Evolutionary conservation across 495 filamentous ascomycete species (phyloP), one percentile per base, ranked within the genome.

Genomic region (Terfezia claveryi): DNA sequence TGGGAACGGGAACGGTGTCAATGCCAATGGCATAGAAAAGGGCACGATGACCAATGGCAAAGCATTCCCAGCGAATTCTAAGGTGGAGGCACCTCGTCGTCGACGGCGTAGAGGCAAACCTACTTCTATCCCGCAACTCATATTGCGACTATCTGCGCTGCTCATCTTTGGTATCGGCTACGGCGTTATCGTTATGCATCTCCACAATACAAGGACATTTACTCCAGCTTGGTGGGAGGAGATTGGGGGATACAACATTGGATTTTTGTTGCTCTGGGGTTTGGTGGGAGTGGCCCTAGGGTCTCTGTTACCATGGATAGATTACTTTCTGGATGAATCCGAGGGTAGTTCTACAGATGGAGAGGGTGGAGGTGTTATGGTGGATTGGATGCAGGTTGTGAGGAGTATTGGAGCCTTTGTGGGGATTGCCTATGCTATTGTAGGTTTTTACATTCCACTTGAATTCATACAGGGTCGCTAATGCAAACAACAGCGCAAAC

Each of bases 361-460:
- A 69, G 69, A 70, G 20, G 20, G 46, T 11, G 69, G 69, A 27
- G 20, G 46, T 11, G 10, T 9, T 14, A 73, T 70, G n/a, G 73
- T 76, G 1, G 83, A 86, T 57, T 95, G 86, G 88, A 80, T 80
- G 44, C 76, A 82, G 36, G 82, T 83, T 10, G 78, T 95, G 17
- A 74, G 91, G 54, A 85, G 87, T 57, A 80, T 96, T 46, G 92
- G 91, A 38, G 87, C 86, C 14, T 95, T 98, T 68, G 79, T 94
- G 23, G 91, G 91, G 11, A 91, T 98, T 67, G 87, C 87, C 17
- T 96, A 94, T 71, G 91, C 91, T 16, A 94, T 98, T 73, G 83
- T 89, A 73, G 67, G 79, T 72, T 17, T 36, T 14, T 56, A 23
- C 46, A 50, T 51, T 32, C 46, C 2, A 10, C 46, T n/a, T n/a